phyloP scores from a whole-genome alignment of 441 rosid genomes.

The Euphorbia schlechtendalii region DNA sequence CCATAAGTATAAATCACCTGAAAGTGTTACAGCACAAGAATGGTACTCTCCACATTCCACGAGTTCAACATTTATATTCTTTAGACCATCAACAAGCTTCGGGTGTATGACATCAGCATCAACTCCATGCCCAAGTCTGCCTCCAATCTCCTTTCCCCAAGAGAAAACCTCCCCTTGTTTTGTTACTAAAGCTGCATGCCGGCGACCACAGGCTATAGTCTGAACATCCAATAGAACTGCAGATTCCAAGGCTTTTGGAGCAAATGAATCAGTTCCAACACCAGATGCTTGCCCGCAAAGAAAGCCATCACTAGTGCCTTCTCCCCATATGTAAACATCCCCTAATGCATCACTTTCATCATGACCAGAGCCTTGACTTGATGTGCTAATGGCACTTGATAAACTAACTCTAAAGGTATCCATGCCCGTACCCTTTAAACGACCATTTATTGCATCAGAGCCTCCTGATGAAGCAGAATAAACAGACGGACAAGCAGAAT shows the following conservation, averaged over 20 bases:
- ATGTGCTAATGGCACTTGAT: constrained; percentile 96
- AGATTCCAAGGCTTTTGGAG: constrained; percentile 95
- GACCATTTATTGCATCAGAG: constrained; percentile 46
- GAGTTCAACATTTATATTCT: constrained; percentile 72
- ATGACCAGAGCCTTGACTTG: constrained; percentile 98
- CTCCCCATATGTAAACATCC: constrained; percentile 98
- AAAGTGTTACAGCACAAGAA: too few species aligned
- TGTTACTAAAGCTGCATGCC: constrained; percentile 90
- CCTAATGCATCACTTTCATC: constrained; percentile 97
- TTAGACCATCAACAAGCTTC: constrained; percentile 77
- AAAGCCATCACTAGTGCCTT: constrained; percentile 79
- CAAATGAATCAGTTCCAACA: constrained; percentile 62
- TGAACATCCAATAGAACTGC: constrained; percentile 94
- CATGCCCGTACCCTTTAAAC: constrained; percentile 57
- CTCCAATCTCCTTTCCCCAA: constrained; percentile 98
- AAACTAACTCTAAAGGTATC: constrained; percentile 93
- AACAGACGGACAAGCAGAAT: constrained; percentile 67
- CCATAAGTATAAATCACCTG: too few species aligned
- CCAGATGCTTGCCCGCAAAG: constrained; percentile 73
- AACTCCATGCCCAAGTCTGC: constrained; percentile 98
- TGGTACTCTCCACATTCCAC: constrained; percentile 98
- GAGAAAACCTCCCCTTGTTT: constrained; percentile 95
- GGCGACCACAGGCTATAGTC: constrained; percentile 89
- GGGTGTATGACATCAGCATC: constrained; percentile 90
- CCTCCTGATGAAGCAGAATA: constrained; percentile 82